phyloP scores from a whole-genome alignment of 805 yeast species.

The Saccharomycopsis fibuligera region DNA sequence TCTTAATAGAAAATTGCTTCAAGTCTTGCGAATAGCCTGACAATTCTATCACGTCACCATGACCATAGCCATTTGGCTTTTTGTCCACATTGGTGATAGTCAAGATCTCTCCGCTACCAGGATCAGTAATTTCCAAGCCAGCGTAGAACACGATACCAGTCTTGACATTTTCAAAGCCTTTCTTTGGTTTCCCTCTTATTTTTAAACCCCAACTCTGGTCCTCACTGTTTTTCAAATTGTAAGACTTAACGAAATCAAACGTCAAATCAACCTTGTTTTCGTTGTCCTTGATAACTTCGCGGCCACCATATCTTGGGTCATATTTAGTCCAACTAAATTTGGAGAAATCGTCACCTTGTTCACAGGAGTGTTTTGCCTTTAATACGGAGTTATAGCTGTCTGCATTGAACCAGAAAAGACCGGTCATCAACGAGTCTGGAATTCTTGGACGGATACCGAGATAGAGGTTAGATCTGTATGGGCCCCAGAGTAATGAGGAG shows the following conservation, averaged over 20 bases:
- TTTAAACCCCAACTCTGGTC: constrained; percentile 72
- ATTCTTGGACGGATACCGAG: constrained; percentile 79
- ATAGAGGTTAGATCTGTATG: constrained; percentile 82
- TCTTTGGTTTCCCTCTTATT: constrained; percentile 57
- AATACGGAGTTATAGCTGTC: constrained; percentile 49
- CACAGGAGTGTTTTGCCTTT: constrained; percentile 66
- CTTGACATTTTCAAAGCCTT: constrained; percentile 40
- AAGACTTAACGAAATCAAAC: constrained; percentile 64
- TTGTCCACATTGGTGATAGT: constrained; percentile 33
- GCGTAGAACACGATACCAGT: constrained; percentile 73
- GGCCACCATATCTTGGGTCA: constrained; percentile 86
- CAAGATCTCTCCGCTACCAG: constrained; percentile 23
- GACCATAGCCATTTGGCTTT: constrained; percentile 26
- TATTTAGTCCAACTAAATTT: constrained; percentile 82
- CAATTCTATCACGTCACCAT: constrained; percentile 35
- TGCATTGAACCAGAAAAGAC: constrained; percentile 82
- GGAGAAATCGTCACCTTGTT: constrained; percentile 60
- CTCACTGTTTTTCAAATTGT: constrained; percentile 40
- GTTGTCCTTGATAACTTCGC: constrained; percentile 63
- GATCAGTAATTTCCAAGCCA: constrained; percentile 52
- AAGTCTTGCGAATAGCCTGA: constrained; percentile 56
- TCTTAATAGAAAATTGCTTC: constrained; percentile 53
- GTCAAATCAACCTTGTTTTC: constrained; percentile 56
- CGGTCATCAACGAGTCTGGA: constrained; percentile 69
- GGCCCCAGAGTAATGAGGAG: constrained; percentile 77